A percentile compares a stretch with the other conserved stretches of the same genome.
phyloP scores from a whole-genome alignment of 1,284 basidiomycete genomes.

The Papiliotrema laurentii region DNA sequence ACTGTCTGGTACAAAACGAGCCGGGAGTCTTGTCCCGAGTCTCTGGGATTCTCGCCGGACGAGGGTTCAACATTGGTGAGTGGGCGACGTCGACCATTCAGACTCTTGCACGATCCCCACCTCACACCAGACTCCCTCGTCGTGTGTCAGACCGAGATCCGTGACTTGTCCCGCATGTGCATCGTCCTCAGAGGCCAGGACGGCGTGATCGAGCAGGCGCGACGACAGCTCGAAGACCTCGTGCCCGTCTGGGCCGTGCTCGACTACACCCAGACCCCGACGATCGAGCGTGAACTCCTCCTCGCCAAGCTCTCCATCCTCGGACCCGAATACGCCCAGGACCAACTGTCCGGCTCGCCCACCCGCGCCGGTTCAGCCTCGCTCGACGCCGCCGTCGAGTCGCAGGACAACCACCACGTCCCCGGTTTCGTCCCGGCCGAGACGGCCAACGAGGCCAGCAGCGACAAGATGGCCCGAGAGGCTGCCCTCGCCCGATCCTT shows the following conservation, averaged over 20 bases:
- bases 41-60: constrained; percentile 91
- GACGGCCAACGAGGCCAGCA: constrained; percentile 5
- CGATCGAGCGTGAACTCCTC: constrained; percentile 80
- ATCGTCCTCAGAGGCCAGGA: constrained; percentile 96
- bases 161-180: constrained; percentile 96
- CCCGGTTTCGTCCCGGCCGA: constrained; percentile 30
- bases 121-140: constrained; percentile 75
- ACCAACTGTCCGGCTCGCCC: constrained; percentile 72
- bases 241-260: constrained; percentile 97
- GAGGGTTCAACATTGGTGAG: constrained; percentile 88
- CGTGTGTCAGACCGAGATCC: constrained; percentile 96
- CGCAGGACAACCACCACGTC: constrained; percentile 18
- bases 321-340: constrained; percentile 93
- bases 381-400: constrained; percentile 32
- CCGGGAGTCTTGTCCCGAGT: constrained; percentile 97
- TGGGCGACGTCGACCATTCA: background rate
- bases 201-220: constrained; percentile 93
- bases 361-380: constrained; percentile 60
- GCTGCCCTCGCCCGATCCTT: constrained; percentile 67
- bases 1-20: constrained; percentile 99
- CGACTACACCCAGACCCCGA: constrained; percentile 87
- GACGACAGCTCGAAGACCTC: constrained; percentile 87
- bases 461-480: constrained; percentile 63
- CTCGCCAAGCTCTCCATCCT: constrained; percentile 92
- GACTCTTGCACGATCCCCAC: constrained; percentile 5